These are phyloP conservation scores for Daedaleopsis sinensis DNA, from an alignment of 768 basidiomycete species.

Conservation along the genomic window DNA sequence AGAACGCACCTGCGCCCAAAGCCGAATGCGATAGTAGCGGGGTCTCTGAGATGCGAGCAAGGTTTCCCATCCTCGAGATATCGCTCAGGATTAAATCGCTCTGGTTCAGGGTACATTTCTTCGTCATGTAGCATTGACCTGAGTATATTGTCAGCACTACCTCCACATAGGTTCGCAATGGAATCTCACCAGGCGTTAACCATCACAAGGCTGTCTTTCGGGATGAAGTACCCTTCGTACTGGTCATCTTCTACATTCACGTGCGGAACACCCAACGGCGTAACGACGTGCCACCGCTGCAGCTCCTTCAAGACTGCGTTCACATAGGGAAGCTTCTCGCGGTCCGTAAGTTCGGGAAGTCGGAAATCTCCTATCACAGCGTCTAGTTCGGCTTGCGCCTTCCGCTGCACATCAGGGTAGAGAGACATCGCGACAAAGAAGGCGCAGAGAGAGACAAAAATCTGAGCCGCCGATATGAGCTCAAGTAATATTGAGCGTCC, in stretches of 20 bases:
- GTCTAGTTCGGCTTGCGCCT: slow-evolving; percentile 40
- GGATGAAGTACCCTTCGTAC: slow-evolving; percentile 5
- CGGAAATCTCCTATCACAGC: slow-evolving; percentile 37
- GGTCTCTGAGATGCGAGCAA: neutral
- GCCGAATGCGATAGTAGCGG: neutral
- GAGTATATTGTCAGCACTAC: too few species aligned
- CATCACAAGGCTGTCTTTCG: neutral
- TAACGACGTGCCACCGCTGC: slow-evolving; percentile 15
- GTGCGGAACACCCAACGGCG: slow-evolving; percentile 11
- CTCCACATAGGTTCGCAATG: too few species aligned
- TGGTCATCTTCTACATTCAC: slow-evolving; percentile 2
- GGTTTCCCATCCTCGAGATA: neutral
- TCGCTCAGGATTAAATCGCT: neutral
- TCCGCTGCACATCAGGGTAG: slow-evolving; percentile 32
- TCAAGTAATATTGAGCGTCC: too few species aligned
- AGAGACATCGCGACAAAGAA: slow-evolving; percentile 36
- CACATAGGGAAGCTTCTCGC: slow-evolving; percentile 27
- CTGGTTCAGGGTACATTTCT: neutral
- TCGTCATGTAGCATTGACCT: neutral
- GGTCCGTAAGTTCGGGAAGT: slow-evolving; percentile 30
- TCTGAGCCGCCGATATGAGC: too few species aligned
- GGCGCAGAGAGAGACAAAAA: slow-evolving; percentile 29
- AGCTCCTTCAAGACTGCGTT: slow-evolving; percentile 37
- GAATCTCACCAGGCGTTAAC: slow-evolving; percentile 19
- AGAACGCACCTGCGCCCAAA: neutral